Base-by-base conservation (phyloP, 805 yeast species). In the Candida quercuum region DNA sequence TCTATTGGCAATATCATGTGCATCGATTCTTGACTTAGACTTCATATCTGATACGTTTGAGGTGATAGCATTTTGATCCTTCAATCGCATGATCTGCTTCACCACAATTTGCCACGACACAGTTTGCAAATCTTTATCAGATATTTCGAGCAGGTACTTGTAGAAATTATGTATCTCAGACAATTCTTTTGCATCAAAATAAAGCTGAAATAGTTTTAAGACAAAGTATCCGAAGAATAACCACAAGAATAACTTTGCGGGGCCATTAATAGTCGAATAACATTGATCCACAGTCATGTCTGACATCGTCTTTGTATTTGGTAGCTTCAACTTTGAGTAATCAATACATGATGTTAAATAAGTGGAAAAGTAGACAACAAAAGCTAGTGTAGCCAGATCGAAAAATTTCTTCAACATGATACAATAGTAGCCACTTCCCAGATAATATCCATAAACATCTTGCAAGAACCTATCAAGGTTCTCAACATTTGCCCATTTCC, bases 401-500 rank as follows among this genome's bases (percentile, higher is more conserved):
- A 83, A 71, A 2, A 71, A 43, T 32, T 82, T 74, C 15, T 80
- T 68, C 21, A 87, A 57, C 11, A 86, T 57, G n/a, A 91, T 86
- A 55, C 95, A 86, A 33, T 71, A 69, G 40, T 81, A 71, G 0
- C 99, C 99, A 55, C 81, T 86, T 3, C 94, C 95, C 20, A 82
- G 64, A 57, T 85, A 93, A 56, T 88, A 93, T 35, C 72, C 70
- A 60, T 93, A 93, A 10, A 89, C 74, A 48, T 91, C 95, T 37
- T 77, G 78, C 15, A 93, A 66, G 51, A 91, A 93, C 32, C 77
- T 73, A 62, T 93, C 99, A 57, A 93, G 71, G 58, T 93, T 93
- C 48, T 85, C 86, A 18, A 93, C 86, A 52, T 93, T 93, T 1
- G 98, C 95, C 98, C 99, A 93, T 42, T 86, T 72, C 87, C 97